phyloP scores from a whole-genome alignment of 768 basidiomycete genomes.

The Trametes punicea region DNA sequence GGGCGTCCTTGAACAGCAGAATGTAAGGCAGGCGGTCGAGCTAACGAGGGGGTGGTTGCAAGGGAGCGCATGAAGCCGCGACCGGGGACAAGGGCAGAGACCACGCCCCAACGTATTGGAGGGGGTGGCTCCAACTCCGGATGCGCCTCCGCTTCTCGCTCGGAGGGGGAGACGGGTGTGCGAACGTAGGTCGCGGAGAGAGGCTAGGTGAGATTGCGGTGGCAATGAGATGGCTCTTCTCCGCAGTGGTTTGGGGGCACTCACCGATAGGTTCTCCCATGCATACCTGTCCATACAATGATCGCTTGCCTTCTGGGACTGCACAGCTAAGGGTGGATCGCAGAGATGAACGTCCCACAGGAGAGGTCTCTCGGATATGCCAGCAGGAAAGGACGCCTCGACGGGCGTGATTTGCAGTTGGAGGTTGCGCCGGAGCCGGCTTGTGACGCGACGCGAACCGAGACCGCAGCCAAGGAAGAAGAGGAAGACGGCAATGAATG shows the following conservation, averaged over 20 bases:
- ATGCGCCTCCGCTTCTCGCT: background rate
- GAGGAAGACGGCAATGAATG: slow-evolving; percentile 30
- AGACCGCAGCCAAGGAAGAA: slow-evolving; percentile 29
- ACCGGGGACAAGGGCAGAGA: background rate
- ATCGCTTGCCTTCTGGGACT: background rate
- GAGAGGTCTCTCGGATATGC: slow-evolving; percentile 14
- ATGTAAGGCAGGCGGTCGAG: slow-evolving; percentile 2
- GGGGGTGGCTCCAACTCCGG: background rate
- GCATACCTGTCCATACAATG: background rate
- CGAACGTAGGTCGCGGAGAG: slow-evolving; percentile 14
- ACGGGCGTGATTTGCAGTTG: slow-evolving; percentile 6
- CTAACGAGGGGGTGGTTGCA: background rate
- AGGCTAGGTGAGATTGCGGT: slow-evolving; percentile 10
- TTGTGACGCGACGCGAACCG: slow-evolving; percentile 26
- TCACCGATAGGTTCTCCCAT: slow-evolving; percentile 22
- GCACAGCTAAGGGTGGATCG: background rate
- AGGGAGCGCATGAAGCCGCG: slow-evolving; percentile 10
- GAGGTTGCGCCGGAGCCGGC: slow-evolving; percentile 23
- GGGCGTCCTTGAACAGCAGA: background rate
- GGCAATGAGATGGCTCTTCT: background rate
- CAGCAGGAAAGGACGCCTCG: background rate
- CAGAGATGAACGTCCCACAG: slow-evolving; percentile 24
- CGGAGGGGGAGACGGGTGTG: background rate
- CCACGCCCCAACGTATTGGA: background rate
- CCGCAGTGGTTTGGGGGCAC: background rate